A percentile compares a stretch with the other conserved stretches of the same genome.
These are phyloP conservation scores for Penicillium lividum DNA, from an alignment of 495 filamentous ascomycete genomes.

Conservation along the genomic window DNA sequence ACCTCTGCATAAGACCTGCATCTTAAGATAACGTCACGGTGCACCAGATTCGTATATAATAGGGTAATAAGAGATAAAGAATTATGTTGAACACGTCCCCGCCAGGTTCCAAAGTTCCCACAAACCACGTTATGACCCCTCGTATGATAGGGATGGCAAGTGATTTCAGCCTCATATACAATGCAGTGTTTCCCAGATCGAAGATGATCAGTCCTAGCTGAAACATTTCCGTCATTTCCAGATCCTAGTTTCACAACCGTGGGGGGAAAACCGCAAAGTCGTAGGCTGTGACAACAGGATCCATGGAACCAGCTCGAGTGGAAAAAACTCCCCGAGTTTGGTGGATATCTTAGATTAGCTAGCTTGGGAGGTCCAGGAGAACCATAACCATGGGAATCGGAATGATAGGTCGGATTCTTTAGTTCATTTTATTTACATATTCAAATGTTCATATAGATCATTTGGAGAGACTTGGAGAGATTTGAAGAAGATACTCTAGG, in stretches of 20 bases:
- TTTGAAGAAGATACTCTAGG: no score
- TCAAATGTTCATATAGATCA: not conserved
- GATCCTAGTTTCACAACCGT: conserved; percentile 15
- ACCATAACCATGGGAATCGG: not conserved
- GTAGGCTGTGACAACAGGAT: conserved; percentile 16
- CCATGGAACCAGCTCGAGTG: conserved; percentile 20
- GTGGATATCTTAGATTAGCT: not conserved
- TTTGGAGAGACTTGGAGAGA: not conserved
- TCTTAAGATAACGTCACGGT: not conserved
- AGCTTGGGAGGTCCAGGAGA: not conserved
- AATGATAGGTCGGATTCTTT: not conserved
- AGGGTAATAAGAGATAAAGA: no score
- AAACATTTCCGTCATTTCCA: not conserved
- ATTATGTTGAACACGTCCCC: no score
- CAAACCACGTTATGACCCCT: not conserved
- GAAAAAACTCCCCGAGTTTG: conserved; percentile 4
- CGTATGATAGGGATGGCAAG: not conserved
- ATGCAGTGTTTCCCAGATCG: not conserved
- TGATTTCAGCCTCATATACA: conserved; percentile 11
- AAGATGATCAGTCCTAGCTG: not conserved
- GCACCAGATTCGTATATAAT: not conserved
- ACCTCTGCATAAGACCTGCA: not conserved
- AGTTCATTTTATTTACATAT: not conserved
- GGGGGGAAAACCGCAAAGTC: conserved; percentile 16
- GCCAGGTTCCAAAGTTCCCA: not conserved